Conservation (phyloP, 225 moss, liverwort and hornwort species). For the Sphagnum tenellum region DNA sequence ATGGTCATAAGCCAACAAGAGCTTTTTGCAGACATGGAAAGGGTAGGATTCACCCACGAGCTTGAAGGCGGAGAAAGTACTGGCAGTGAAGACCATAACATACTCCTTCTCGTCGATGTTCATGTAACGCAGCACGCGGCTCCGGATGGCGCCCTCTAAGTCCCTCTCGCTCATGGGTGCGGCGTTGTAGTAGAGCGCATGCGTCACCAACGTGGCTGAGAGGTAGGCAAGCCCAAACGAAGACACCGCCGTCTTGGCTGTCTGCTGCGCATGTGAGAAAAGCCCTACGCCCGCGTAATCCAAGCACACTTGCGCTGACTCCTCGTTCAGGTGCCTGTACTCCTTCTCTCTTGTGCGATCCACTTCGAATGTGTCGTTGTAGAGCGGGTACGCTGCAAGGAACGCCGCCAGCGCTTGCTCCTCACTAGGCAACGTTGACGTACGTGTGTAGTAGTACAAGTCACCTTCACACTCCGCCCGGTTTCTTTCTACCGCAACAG, state of each 20-base stretch:
- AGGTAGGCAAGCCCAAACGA: slow-evolving; percentile 49
- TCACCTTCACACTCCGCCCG: too few species aligned
- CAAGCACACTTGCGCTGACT: slow-evolving; percentile 36
- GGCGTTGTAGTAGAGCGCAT: slow-evolving; percentile 24
- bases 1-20: slow-evolving; percentile 46
- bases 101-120: slow-evolving; percentile 58
- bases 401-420: slow-evolving; percentile 40
- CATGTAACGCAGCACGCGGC: slow-evolving; percentile 48
- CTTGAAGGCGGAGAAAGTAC: slow-evolving; percentile 49
- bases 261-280: slow-evolving; percentile 41
- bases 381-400: slow-evolving; percentile 30
- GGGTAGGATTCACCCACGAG: slow-evolving; percentile 57
- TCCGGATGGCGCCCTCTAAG: slow-evolving; percentile 39
- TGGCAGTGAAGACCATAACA: slow-evolving; percentile 51
- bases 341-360: slow-evolving; percentile 45
- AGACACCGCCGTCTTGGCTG: slow-evolving; percentile 16
- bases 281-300: slow-evolving; percentile 51
- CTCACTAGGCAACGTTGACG: slow-evolving; percentile 23
- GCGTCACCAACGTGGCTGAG: slow-evolving; percentile 43
- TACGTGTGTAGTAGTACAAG: slow-evolving; percentile 6
- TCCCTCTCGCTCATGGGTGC: slow-evolving; percentile 17
- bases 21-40: slow-evolving; percentile 43
- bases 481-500: too few species aligned
- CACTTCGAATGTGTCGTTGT: slow-evolving; percentile 31
- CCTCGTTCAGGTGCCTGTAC: slow-evolving; percentile 48